A percentile compares a stretch with the other conserved stretches of the same genome.
Evolutionary conservation across 371 early-diverging fungal species (phyloP).

Genomic region (Syncephalis plumigaleata): DNA sequence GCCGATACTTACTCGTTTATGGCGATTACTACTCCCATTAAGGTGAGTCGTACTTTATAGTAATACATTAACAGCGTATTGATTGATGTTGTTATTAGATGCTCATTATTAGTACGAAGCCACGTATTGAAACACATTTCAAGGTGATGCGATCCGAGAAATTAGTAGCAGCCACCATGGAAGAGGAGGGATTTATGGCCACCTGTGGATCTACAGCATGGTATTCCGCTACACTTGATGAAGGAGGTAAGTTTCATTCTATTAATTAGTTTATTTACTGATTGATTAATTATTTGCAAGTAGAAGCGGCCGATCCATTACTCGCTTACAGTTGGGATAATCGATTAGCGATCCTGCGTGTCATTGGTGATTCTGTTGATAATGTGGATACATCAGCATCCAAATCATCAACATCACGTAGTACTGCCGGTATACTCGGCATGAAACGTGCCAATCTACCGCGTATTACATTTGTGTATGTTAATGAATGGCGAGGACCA

Average conservation of each 20-base stretch:
- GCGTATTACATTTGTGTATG: constrained; percentile 1
- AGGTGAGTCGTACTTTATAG: constrained; percentile 19
- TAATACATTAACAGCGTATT: neutral
- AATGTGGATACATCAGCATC: constrained; percentile 4
- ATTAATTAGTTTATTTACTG: neutral
- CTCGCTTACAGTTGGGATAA: constrained; percentile 52
- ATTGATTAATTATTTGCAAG: constrained; percentile 7
- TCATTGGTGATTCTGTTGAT: constrained; percentile 9
- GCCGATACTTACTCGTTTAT: constrained; percentile 50
- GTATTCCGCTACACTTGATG: constrained; percentile 29
- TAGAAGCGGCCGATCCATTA: constrained; percentile 24
- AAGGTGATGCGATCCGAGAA: constrained; percentile 37
- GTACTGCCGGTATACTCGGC: constrained; percentile 22
- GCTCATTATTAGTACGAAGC: constrained; percentile 55
- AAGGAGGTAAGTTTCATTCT: neutral
- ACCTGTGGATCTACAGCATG: constrained; percentile 32
- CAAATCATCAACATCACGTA: constrained; percentile 8
- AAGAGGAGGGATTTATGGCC: neutral
- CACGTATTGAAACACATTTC: constrained; percentile 46
- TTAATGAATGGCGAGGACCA: constrained; percentile 37
- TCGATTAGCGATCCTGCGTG: constrained; percentile 31
- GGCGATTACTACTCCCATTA: constrained; percentile 54
- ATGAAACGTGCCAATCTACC: no score
- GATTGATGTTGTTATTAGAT: constrained; percentile 17
- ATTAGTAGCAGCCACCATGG: constrained; percentile 9